Conservation (phyloP, 1,284 basidiomycete genomes). For the Malassezia vespertilionis region DNA sequence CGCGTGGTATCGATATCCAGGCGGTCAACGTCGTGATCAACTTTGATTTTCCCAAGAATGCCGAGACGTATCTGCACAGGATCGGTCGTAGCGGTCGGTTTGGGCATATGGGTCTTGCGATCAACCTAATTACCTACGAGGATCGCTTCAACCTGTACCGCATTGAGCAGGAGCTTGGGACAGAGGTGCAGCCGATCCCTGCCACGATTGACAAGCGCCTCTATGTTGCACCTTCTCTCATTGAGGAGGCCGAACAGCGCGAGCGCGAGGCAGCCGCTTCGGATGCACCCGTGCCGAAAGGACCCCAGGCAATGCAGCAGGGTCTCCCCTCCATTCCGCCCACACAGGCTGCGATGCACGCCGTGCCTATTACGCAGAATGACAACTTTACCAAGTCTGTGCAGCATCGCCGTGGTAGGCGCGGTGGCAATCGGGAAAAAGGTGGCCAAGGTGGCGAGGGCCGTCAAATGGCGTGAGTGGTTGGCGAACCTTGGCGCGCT, state of each 20-base stretch:
- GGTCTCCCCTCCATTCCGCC: slow-evolving; percentile 46
- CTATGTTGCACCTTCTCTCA: slow-evolving; percentile 52
- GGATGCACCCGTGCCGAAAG: slow-evolving; percentile 8
- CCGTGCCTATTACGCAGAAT: slow-evolving; percentile 38
- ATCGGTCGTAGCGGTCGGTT: slow-evolving; percentile 95
- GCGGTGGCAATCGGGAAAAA: slow-evolving; percentile 17
- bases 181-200: slow-evolving; percentile 93
- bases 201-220: slow-evolving; percentile 80
- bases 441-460: slow-evolving; percentile 1
- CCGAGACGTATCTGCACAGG: slow-evolving; percentile 93
- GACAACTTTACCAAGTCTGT: slow-evolving; percentile 43
- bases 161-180: slow-evolving; percentile 95
- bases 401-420: slow-evolving; percentile 26
- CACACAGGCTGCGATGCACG: slow-evolving; percentile 45
- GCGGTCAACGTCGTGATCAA: slow-evolving; percentile 99
- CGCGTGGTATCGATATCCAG: slow-evolving; percentile 98
- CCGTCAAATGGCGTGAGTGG: no score
- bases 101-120: slow-evolving; percentile 90
- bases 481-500: no score
- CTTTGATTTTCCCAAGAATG: slow-evolving; percentile 98
- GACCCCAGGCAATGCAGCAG: slow-evolving; percentile 33
- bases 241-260: slow-evolving; percentile 28
- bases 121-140: slow-evolving; percentile 76
- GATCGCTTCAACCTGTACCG: slow-evolving; percentile 94
- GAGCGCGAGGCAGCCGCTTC: slow-evolving; percentile 10